These are phyloP conservation scores for Candolleomyces efflorescens DNA, from an alignment of 768 basidiomycete species.

Conservation along the genomic window DNA sequence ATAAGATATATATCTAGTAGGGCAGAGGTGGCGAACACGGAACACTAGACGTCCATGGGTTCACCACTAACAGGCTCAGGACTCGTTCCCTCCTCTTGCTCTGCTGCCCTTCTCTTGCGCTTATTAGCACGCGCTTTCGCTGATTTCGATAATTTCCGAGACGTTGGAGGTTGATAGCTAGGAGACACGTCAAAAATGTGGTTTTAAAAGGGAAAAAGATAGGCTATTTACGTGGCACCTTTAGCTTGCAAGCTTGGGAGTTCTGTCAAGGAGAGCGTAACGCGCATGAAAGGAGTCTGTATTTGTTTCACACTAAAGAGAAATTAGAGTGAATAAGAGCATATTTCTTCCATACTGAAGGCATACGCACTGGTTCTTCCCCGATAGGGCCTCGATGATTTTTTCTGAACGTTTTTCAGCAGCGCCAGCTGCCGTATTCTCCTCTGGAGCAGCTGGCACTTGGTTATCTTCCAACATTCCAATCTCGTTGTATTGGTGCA, in stretches of 20 bases:
- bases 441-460: neutral
- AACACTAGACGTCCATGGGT: too few relatives aligned
- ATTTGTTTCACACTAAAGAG: constrained; percentile 45
- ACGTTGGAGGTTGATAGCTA: constrained; percentile 55
- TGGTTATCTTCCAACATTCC: constrained; percentile 48
- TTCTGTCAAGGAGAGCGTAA: constrained; percentile 53
- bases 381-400: constrained; percentile 44
- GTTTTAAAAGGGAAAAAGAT: neutral
- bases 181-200: neutral
- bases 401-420: constrained; percentile 31
- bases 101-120: constrained; percentile 22
- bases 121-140: constrained; percentile 54
- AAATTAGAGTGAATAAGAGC: neutral
- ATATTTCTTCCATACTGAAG: neutral
- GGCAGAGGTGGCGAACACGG: too few relatives aligned
- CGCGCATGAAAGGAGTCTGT: constrained; percentile 64
- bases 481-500: constrained; percentile 78
- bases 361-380: constrained; percentile 54
- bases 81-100: constrained; percentile 1
- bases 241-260: constrained; percentile 33
- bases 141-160: constrained; percentile 52
- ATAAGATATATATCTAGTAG: too few relatives aligned
- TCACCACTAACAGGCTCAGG: too few relatives aligned
- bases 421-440: constrained; percentile 11
- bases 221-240: constrained; percentile 57